A percentile compares a stretch with the other conserved stretches of the same genome.
Evolutionary conservation across 768 basidiomycete genomes (phyloP).

Genomic region (Multifurca ochricompacta): DNA sequence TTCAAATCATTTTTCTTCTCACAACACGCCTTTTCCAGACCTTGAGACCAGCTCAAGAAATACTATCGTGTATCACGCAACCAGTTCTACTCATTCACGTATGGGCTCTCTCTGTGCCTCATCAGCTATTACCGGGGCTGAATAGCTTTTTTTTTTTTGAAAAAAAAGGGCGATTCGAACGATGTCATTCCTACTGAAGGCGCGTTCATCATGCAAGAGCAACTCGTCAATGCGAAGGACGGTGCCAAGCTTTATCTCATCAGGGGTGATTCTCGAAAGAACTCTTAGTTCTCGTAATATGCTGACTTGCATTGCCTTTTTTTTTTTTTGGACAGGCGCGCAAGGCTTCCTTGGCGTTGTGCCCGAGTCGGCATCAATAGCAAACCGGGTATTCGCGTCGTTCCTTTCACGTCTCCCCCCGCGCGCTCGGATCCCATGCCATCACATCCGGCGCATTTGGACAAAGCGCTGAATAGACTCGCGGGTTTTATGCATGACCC

Average conservation of each 20-base stretch:
- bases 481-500: slow-evolving; percentile 5
- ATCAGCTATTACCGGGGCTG: background rate
- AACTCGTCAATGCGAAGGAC: slow-evolving; percentile 17
- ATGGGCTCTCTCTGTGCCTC: background rate
- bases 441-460: background rate
- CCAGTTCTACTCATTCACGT: slow-evolving; percentile 21
- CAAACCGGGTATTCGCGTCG: slow-evolving; percentile 22
- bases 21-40: background rate
- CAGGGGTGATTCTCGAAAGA: slow-evolving; percentile 5
- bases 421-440: slow-evolving; percentile 3
- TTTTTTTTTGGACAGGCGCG: no score
- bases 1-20: background rate
- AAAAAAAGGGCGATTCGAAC: slow-evolving; percentile 19
- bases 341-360: slow-evolving; percentile 19
- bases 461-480: slow-evolving; percentile 10
- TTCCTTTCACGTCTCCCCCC: slow-evolving; percentile 20
- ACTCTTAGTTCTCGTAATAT: background rate
- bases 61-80: slow-evolving; percentile 2
- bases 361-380: slow-evolving; percentile 21
- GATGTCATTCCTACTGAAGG: slow-evolving; percentile 7
- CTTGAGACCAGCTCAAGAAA: background rate
- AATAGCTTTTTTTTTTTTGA: background rate
- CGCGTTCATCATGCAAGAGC: slow-evolving; percentile 12
- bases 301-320: background rate
- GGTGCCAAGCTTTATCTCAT: slow-evolving; percentile 19